phyloP scores from a whole-genome alignment of 108 stramenopile genomes.

The Hondaea fermentalgiana region DNA sequence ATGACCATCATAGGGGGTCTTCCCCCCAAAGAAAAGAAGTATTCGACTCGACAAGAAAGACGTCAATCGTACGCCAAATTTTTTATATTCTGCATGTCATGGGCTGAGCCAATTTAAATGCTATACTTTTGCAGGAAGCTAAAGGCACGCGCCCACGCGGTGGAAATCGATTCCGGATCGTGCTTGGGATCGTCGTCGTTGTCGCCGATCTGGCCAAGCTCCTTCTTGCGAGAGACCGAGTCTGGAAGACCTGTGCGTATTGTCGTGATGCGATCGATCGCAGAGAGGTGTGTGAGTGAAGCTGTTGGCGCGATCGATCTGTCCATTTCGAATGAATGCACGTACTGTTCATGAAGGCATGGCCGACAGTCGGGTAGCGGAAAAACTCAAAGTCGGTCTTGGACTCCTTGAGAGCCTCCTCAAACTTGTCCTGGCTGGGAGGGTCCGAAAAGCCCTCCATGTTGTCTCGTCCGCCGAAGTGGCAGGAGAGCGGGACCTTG shows the following conservation, averaged over 20 bases:
- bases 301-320: neutral
- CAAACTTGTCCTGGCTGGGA: constrained; percentile 17
- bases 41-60: too few species aligned
- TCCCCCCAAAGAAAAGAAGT: too few species aligned
- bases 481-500: constrained; percentile 19
- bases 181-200: neutral
- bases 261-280: too few species aligned
- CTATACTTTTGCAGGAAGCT: neutral
- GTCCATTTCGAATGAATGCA: neutral
- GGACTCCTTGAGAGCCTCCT: constrained; percentile 15
- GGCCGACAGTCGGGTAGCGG: constrained; percentile 21
- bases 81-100: too few species aligned
- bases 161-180: neutral
- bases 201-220: constrained; percentile 16
- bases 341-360: constrained; percentile 39
- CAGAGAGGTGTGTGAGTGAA: too few species aligned
- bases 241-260: neutral
- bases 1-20: too few species aligned
- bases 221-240: neutral
- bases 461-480: constrained; percentile 26
- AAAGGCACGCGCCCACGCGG: constrained; percentile 3
- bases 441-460: constrained; percentile 31
- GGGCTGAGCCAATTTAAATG: neutral
- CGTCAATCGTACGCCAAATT: too few species aligned
- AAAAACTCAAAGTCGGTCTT: neutral